Evolutionary conservation across 1,284 basidiomycete genomes (phyloP).

Genomic region (Austroboletus niveus): DNA sequence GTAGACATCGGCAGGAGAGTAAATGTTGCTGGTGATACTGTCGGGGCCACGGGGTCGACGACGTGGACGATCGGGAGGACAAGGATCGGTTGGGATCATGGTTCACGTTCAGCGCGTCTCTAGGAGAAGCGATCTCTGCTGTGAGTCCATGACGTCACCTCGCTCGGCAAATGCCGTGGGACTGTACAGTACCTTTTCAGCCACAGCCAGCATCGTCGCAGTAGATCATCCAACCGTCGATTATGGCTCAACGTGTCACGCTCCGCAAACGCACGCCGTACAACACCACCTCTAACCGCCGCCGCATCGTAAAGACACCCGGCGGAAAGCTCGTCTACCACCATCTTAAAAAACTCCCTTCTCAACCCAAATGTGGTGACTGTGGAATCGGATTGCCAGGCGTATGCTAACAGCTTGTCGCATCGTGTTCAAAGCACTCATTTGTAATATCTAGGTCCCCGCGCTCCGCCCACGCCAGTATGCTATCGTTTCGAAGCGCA

Average conservation of each 20-base stretch:
- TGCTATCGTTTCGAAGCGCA: conserved; percentile 91
- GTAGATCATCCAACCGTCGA: conserved; percentile 9
- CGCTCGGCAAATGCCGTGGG: conserved; percentile 16
- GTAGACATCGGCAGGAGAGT: conserved; percentile 66
- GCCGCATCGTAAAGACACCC: conserved; percentile 96
- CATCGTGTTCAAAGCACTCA: conserved; percentile 1
- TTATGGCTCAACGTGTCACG: conserved; percentile 98
- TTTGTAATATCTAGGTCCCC: conserved; percentile 58
- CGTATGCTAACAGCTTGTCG: conserved; percentile 50
- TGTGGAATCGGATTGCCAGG: conserved; percentile 90
- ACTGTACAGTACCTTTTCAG: conserved; percentile 24
- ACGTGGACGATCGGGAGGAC: conserved; percentile 61
- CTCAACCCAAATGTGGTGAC: conserved; percentile 96
- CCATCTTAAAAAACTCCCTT: conserved; percentile 83
- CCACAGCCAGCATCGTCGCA: conserved; percentile 11
- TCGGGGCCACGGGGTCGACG: too few species aligned
- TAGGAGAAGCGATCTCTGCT: too few species aligned
- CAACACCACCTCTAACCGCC: conserved; percentile 97
- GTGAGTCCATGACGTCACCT: conserved; percentile 13
- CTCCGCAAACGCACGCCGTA: conserved; percentile 98
- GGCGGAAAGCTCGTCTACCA: conserved; percentile 92
- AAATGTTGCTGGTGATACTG: conserved; percentile 50
- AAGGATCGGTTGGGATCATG: too few species aligned
- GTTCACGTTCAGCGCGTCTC: too few species aligned
- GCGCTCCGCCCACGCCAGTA: conserved; percentile 92